Evolutionary conservation across 305 asterid species (phyloP).

Genomic region (Rubia tinctorum): DNA sequence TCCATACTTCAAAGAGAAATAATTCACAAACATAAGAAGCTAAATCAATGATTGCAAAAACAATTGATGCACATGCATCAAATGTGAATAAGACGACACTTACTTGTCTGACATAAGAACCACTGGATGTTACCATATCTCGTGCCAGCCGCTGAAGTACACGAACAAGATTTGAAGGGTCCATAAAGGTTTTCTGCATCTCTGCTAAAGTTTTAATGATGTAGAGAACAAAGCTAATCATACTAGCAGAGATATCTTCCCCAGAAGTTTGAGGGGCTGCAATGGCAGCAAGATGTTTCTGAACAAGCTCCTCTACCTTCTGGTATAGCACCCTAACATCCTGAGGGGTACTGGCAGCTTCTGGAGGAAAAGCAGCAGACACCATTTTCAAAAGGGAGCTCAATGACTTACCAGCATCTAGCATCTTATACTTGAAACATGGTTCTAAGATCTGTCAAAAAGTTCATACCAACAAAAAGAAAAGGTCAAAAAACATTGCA

Average conservation of each 20-base stretch:
- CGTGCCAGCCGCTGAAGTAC: constrained; percentile 98
- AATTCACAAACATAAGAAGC: background rate
- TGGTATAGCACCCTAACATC: constrained; percentile 91
- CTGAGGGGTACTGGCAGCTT: constrained; percentile 66
- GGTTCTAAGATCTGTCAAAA: constrained; percentile 91
- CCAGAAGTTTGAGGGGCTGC: constrained; percentile 90
- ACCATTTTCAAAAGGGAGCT: constrained; percentile 96
- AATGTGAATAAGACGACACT: constrained; percentile 21
- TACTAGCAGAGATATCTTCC: constrained; percentile 90
- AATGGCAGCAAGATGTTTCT: constrained; percentile 92
- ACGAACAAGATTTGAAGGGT: constrained; percentile 78
- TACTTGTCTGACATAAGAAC: constrained; percentile 86
- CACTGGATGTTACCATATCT: constrained; percentile 81
- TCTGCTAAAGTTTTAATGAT: constrained; percentile 84
- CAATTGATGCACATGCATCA: background rate
- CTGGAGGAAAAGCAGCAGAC: constrained; percentile 92
- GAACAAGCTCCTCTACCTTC: constrained; percentile 95
- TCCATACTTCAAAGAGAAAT: background rate
- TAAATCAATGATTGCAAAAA: background rate
- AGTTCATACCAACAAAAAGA: constrained; percentile 12
- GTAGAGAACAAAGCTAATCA: constrained; percentile 93
- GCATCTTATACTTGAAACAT: constrained; percentile 97
- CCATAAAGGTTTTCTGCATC: constrained; percentile 87
- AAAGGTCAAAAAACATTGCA: background rate
- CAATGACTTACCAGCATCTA: constrained; percentile 95